Evolutionary conservation across 139 green algal genomes (phyloP).

Genomic region (Picochlorum sp.): DNA sequence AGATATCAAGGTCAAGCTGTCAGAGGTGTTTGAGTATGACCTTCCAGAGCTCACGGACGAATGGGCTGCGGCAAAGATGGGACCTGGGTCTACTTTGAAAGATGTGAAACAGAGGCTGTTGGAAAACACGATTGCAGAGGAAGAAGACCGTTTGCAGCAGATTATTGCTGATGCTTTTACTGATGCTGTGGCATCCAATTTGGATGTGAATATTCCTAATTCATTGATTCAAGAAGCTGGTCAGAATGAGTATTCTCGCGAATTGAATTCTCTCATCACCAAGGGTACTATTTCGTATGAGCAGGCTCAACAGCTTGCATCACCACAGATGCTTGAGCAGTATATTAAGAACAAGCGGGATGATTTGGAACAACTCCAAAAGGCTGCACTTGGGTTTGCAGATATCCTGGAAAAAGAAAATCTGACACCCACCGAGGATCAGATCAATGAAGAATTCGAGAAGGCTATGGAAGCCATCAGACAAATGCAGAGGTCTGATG

Average conservation of each 20-base stretch:
- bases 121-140: conserved; percentile 4
- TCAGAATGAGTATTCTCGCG: conserved; percentile 33
- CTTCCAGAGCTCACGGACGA: conserved; percentile 38
- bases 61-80: conserved; percentile 14
- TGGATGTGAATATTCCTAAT: conserved; percentile 35
- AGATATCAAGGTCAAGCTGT: conserved; percentile 27
- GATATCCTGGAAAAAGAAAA: conserved; percentile 28
- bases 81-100: conserved; percentile 3
- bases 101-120: conserved; percentile 14
- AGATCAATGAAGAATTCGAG: conserved; percentile 13
- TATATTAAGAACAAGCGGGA: conserved; percentile 16
- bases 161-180: conserved; percentile 25
- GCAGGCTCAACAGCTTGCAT: conserved; percentile 38
- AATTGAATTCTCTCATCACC: conserved; percentile 23
- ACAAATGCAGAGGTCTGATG: conserved; percentile 5
- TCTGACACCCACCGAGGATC: conserved; percentile 12
- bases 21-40: conserved; percentile 42
- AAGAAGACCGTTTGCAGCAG: conserved; percentile 16
- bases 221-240: conserved; percentile 32
- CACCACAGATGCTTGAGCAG: conserved; percentile 7
- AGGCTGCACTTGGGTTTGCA: conserved; percentile 22
- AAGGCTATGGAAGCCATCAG: neutral
- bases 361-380: conserved; percentile 21
- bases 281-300: conserved; percentile 31
- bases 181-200: conserved; percentile 22